phyloP scores from a whole-genome alignment of 83 land plant genomes.

The Isoetes engelmannii region DNA sequence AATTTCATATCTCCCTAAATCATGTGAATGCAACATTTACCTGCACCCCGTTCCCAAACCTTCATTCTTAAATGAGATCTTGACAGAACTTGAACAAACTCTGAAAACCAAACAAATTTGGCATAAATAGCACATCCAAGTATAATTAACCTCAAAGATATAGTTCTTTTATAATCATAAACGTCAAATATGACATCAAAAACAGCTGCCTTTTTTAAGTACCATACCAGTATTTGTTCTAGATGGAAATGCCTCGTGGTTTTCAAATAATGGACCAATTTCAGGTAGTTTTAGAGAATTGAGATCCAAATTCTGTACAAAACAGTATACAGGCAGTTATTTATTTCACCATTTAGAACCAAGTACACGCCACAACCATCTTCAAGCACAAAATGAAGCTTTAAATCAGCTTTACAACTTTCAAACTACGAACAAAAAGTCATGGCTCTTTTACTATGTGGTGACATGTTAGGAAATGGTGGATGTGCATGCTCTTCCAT shows the following conservation, averaged over 20 bases:
- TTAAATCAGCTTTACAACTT: too few species aligned
- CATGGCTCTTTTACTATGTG: too few species aligned
- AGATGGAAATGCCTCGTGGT: conserved; percentile 81
- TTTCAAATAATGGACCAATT: conserved; percentile 94
- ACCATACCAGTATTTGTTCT: conserved; percentile 87
- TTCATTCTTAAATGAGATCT: conserved; percentile 78
- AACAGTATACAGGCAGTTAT: background rate
- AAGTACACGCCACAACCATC: background rate
- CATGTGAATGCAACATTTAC: conserved; percentile 29
- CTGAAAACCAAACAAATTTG: conserved; percentile 36
- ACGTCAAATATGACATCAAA: background rate
- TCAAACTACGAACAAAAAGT: too few species aligned
- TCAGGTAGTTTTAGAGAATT: conserved; percentile 63
- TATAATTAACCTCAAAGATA: conserved; percentile 1
- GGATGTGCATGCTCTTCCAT: too few species aligned
- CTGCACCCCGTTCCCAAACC: conserved; percentile 99
- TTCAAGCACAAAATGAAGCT: too few species aligned
- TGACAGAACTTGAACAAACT: conserved; percentile 81
- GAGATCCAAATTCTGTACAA: conserved; percentile 54
- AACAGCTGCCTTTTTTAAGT: background rate
- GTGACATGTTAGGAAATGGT: too few species aligned
- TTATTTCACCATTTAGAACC: background rate
- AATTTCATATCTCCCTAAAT: background rate
- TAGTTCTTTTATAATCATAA: background rate
- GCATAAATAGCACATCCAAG: background rate